These are phyloP conservation scores for Leucocoprinus birnbaumii DNA, from an alignment of 768 basidiomycete species.

Conservation along the genomic window DNA sequence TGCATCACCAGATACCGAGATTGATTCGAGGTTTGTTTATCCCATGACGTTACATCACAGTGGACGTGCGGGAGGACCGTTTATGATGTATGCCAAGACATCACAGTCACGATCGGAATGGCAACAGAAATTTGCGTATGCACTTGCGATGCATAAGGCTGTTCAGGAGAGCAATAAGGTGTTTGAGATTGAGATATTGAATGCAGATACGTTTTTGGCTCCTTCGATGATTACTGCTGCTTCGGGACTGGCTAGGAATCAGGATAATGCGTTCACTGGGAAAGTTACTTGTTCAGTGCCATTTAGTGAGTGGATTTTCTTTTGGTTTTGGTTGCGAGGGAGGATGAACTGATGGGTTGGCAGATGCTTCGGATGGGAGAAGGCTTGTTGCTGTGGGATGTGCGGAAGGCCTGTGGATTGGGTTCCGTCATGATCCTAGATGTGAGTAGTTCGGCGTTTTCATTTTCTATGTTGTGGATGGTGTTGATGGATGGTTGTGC, in stretches of 20 bases:
- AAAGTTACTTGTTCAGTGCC: slow-evolving; percentile 95
- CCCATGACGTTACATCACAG: slow-evolving; percentile 89
- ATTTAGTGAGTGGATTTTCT: slow-evolving; percentile 60
- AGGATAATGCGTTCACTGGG: slow-evolving; percentile 69
- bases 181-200: slow-evolving; percentile 91
- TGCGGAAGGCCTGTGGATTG: slow-evolving; percentile 93
- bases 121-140: slow-evolving; percentile 90
- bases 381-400: slow-evolving; percentile 87
- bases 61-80: slow-evolving; percentile 80
- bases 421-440: slow-evolving; percentile 80
- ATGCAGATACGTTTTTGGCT: slow-evolving; percentile 81
- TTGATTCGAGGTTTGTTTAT: slow-evolving; percentile 70
- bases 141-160: slow-evolving; percentile 77
- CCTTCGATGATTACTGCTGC: slow-evolving; percentile 54
- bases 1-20: slow-evolving; percentile 7
- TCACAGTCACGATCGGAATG: slow-evolving; percentile 73
- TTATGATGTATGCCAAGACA: slow-evolving; percentile 82
- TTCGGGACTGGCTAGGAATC: slow-evolving; percentile 55
- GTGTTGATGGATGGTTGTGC: slow-evolving; percentile 31
- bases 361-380: slow-evolving; percentile 82
- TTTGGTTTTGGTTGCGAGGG: neutral
- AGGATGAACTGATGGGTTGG: slow-evolving; percentile 45
- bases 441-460: slow-evolving; percentile 50
- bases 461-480: neutral
- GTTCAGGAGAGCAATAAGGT: slow-evolving; percentile 93